A percentile compares a stretch with the other conserved stretches of the same genome.
These are phyloP conservation scores for Penicillium sp. DNA, from an alignment of 2,329 filamentous ascomycete genomes.

Conservation along the genomic window DNA sequence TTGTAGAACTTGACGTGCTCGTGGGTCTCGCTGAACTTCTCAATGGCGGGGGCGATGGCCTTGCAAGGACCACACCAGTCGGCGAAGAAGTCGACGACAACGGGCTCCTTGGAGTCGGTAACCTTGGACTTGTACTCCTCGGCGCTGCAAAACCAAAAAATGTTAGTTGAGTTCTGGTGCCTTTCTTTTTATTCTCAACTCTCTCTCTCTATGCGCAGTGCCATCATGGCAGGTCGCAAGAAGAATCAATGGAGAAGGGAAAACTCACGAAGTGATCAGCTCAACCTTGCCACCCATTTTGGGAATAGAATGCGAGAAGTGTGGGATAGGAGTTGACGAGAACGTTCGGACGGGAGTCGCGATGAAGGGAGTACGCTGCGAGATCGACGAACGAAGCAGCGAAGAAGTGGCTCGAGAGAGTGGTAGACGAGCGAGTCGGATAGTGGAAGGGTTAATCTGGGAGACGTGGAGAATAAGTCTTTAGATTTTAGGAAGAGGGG, in stretches of 20 bases:
- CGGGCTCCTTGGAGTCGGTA: conserved; percentile 51
- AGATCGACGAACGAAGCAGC: conserved; percentile 6
- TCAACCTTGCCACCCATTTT: conserved; percentile 28
- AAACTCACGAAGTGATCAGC: conserved; percentile 20
- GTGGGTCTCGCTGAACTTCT: conserved; percentile 61
- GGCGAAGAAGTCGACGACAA: conserved; percentile 85
- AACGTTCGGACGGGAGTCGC: conserved; percentile 13
- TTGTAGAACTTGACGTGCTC: conserved; percentile 73
- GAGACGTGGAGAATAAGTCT: conserved; percentile 11
- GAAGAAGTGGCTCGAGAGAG: conserved; percentile 11
- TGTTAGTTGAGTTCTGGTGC: not conserved
- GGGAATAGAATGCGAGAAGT: conserved; percentile 17
- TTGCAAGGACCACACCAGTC: conserved; percentile 96
- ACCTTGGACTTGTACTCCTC: conserved; percentile 58
- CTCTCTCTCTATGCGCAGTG: not conserved
- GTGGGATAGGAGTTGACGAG: conserved; percentile 17
- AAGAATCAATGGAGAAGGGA: not conserved
- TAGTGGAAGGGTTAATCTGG: conserved; percentile 17
- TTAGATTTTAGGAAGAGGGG: conserved; percentile 15
- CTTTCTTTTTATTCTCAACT: not conserved
- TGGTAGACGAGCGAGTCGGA: conserved; percentile 12
- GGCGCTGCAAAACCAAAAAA: conserved; percentile 47
- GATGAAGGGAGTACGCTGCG: conserved; percentile 26
- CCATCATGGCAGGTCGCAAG: not conserved
- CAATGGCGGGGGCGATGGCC: conserved; percentile 75